A percentile compares a stretch with the other conserved stretches of the same genome.
phyloP scores from a whole-genome alignment of 106 monocot species.

The Dendrobium chrysotoxum region DNA sequence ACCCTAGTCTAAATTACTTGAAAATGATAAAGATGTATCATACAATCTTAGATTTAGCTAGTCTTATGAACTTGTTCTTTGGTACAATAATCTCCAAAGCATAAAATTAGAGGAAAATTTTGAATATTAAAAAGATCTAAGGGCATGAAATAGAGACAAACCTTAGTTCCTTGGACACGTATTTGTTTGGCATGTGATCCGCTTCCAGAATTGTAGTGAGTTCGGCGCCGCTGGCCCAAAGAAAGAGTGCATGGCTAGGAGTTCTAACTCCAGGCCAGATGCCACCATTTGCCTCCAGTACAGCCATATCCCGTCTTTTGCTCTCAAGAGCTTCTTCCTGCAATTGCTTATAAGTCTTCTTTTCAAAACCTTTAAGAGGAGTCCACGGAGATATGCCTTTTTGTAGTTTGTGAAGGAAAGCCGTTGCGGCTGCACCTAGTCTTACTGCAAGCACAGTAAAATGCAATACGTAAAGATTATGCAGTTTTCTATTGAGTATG shows the following conservation, averaged over 20 bases:
- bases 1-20: neutral
- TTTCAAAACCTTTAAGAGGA: conserved; percentile 75
- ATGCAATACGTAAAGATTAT: neutral
- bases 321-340: conserved; percentile 89
- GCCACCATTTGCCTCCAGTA: conserved; percentile 78
- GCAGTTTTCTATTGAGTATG: neutral
- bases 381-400: conserved; percentile 72
- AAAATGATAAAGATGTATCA: neutral
- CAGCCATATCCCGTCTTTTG: conserved; percentile 81
- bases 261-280: conserved; percentile 80
- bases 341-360: conserved; percentile 67
- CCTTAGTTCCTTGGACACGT: conserved; percentile 72
- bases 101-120: neutral
- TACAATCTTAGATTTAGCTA: neutral
- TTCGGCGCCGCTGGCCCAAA: conserved; percentile 89
- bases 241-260: conserved; percentile 85
- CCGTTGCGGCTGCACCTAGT: conserved; percentile 78
- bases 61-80: neutral
- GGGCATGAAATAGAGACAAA: conserved; percentile 8
- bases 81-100: neutral
- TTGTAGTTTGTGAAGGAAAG: conserved; percentile 68
- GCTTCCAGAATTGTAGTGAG: conserved; percentile 64
- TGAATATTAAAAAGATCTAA: neutral
- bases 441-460: conserved; percentile 39
- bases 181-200: conserved; percentile 92